Evolutionary conservation across 1,284 basidiomycete genomes (phyloP).

Genomic region (Puccinia polysora): DNA sequence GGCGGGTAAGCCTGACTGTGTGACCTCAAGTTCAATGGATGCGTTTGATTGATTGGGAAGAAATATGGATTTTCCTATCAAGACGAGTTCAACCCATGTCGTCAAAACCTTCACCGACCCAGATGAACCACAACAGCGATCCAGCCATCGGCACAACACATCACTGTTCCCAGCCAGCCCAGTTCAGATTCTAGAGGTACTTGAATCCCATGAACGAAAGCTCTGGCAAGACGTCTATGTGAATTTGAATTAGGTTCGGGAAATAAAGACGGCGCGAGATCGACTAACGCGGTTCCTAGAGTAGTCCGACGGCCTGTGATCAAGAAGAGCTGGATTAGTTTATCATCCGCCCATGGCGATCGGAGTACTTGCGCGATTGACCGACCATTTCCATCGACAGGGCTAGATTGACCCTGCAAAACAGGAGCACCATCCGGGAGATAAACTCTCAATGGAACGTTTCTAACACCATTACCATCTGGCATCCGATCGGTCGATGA

Average conservation of each 20-base stretch:
- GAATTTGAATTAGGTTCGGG: slow-evolving; percentile 45
- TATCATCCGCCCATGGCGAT: slow-evolving; percentile 47
- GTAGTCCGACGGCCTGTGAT: slow-evolving; percentile 55
- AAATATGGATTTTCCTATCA: no score
- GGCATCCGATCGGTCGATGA: slow-evolving; percentile 65
- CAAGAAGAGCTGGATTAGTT: slow-evolving; percentile 3
- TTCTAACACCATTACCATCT: slow-evolving; percentile 73
- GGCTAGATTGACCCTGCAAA: slow-evolving; percentile 79
- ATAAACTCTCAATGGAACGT: slow-evolving; percentile 81
- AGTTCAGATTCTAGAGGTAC: slow-evolving; percentile 81
- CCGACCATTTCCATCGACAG: slow-evolving; percentile 63
- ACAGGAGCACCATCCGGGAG: slow-evolving; percentile 79
- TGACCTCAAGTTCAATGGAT: no score
- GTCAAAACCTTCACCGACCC: slow-evolving; percentile 14
- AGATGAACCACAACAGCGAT: slow-evolving; percentile 75
- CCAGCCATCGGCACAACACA: slow-evolving; percentile 92
- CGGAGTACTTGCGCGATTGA: no score
- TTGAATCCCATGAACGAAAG: slow-evolving; percentile 79
- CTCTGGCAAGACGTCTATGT: slow-evolving; percentile 55
- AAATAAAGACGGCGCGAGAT: slow-evolving; percentile 46
- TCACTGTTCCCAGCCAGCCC: slow-evolving; percentile 83
- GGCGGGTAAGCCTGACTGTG: no score
- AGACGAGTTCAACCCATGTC: no score
- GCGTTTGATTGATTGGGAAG: no score
- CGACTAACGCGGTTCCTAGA: slow-evolving; percentile 47